These are phyloP conservation scores for Neoscytalidium dimidiatum DNA, from an alignment of 2,329 filamentous ascomycete genomes.

Conservation along the genomic window DNA sequence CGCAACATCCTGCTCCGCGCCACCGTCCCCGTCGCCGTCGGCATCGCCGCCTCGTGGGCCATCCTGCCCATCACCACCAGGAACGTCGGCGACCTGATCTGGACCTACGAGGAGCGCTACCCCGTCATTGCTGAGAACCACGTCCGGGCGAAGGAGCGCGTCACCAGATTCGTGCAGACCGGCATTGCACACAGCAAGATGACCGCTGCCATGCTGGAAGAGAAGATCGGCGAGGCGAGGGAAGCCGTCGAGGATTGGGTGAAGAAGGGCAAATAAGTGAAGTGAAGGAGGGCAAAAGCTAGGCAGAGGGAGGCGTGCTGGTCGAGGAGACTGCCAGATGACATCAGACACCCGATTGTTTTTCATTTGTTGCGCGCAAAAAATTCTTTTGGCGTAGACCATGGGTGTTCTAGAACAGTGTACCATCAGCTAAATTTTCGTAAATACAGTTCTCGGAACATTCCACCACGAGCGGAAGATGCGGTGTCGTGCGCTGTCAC, in stretches of 20 bases:
- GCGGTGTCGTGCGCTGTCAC: neutral
- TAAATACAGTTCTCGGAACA: slow-evolving; percentile 17
- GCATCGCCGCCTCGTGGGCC: slow-evolving; percentile 78
- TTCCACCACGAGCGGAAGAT: neutral
- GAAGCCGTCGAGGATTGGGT: slow-evolving; percentile 86
- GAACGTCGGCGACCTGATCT: slow-evolving; percentile 83
- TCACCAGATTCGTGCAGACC: slow-evolving; percentile 70
- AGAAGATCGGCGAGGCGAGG: slow-evolving; percentile 74
- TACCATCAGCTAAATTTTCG: slow-evolving; percentile 15
- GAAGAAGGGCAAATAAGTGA: slow-evolving; percentile 74
- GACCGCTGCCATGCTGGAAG: slow-evolving; percentile 72
- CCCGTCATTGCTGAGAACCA: slow-evolving; percentile 83
- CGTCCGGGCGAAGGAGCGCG: slow-evolving; percentile 66
- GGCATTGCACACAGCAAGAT: slow-evolving; percentile 74
- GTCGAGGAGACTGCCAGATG: no score
- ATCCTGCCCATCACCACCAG: slow-evolving; percentile 86
- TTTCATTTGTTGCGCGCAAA: slow-evolving; percentile 12
- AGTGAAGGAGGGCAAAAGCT: neutral
- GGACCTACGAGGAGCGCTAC: slow-evolving; percentile 90
- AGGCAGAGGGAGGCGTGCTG: neutral
- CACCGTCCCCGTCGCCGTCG: slow-evolving; percentile 74
- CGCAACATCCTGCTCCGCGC: slow-evolving; percentile 81
- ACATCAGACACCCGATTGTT: neutral
- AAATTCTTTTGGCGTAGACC: slow-evolving; percentile 7
- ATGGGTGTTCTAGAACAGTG: slow-evolving; percentile 16